phyloP scores from a whole-genome alignment of 768 basidiomycete species.

The Galerina marginata region DNA sequence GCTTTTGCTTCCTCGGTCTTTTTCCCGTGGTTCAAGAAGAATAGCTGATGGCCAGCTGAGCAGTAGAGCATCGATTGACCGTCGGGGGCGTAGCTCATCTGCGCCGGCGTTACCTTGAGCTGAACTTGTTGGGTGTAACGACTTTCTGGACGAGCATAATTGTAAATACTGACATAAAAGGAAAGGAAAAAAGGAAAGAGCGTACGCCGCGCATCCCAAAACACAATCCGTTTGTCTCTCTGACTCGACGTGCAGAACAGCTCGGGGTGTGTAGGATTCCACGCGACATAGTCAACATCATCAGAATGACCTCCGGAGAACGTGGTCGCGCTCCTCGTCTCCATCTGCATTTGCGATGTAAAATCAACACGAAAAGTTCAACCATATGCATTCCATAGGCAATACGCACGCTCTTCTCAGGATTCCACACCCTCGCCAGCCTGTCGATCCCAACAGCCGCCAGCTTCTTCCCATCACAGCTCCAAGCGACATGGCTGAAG shows the following conservation, averaged over 20 bases:
- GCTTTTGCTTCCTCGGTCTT: constrained; percentile 55
- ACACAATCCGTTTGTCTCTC: constrained; percentile 75
- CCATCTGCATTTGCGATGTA: constrained; percentile 54
- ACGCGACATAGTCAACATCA: constrained; percentile 82
- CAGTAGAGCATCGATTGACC: constrained; percentile 69
- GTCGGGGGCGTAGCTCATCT: constrained; percentile 75
- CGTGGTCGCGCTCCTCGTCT: constrained; percentile 64
- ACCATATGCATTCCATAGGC: neutral
- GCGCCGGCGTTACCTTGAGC: constrained; percentile 64
- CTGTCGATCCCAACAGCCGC: constrained; percentile 87
- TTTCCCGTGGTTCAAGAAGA: constrained; percentile 63
- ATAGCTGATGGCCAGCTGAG: constrained; percentile 63
- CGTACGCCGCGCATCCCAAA: constrained; percentile 87
- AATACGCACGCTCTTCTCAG: constrained; percentile 73
- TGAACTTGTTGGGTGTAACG: constrained; percentile 65
- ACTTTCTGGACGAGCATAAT: constrained; percentile 55
- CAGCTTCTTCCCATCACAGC: constrained; percentile 80
- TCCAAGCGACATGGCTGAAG: constrained; percentile 85
- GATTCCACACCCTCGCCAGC: constrained; percentile 74
- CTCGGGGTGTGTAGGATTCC: constrained; percentile 87
- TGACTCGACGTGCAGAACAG: constrained; percentile 82
- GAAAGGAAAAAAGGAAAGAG: constrained; percentile 9
- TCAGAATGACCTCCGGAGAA: constrained; percentile 78
- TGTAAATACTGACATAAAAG: neutral
- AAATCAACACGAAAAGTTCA: neutral